Evolutionary conservation across 1,139 yeast species (phyloP).

Genomic region (Wickerhamiella pararugosa): DNA sequence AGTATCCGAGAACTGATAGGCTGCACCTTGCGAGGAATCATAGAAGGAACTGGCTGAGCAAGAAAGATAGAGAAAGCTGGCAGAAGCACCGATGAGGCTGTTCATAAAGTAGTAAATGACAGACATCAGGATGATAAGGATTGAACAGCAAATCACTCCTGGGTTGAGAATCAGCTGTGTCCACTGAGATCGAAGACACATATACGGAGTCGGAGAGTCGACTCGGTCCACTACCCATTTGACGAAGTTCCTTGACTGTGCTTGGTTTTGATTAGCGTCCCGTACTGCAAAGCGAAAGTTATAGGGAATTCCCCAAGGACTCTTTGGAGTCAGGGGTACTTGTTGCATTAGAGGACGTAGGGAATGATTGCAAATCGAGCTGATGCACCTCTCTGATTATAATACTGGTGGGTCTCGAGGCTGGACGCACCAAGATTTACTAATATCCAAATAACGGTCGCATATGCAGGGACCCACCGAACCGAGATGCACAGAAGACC

Average conservation of each 20-base stretch:
- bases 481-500: slow-evolving; percentile 24
- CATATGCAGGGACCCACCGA: slow-evolving; percentile 14
- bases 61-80: not conserved
- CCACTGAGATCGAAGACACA: slow-evolving; percentile 3
- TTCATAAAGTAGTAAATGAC: not conserved
- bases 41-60: not conserved
- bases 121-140: not conserved
- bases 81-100: not conserved
- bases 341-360: slow-evolving; percentile 10
- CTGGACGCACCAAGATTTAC: slow-evolving; percentile 51
- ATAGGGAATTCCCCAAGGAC: slow-evolving; percentile 1
- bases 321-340: not conserved
- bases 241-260: not conserved
- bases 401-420: slow-evolving; percentile 40
- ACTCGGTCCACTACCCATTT: not conserved
- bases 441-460: slow-evolving; percentile 40
- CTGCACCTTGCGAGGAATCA: not conserved
- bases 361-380: slow-evolving; percentile 21
- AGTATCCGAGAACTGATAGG: slow-evolving; percentile 1
- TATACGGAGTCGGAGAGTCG: not conserved
- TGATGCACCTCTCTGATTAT: slow-evolving; percentile 23
- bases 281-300: slow-evolving; percentile 2
- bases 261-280: not conserved
- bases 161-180: slow-evolving; percentile 1
- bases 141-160: not conserved